phyloP scores from a whole-genome alignment of 768 basidiomycete genomes.

The Mycena olivaceomarginata region DNA sequence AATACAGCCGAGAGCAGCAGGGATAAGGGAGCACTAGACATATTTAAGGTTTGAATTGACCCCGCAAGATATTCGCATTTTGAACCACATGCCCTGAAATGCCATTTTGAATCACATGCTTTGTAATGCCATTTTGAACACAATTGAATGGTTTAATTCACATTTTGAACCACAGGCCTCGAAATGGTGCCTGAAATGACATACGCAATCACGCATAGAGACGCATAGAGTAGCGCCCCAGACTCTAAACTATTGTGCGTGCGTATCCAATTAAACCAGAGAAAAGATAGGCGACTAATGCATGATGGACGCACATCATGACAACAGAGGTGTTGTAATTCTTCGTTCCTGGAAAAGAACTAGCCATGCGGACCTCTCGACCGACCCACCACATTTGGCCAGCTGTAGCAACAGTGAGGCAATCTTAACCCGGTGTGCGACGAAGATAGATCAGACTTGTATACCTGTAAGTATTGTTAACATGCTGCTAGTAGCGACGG shows the following conservation, averaged over 20 bases:
- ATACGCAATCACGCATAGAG: constrained; percentile 11
- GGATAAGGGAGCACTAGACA: too few species aligned
- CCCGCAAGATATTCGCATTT: too few species aligned
- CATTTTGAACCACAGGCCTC: too few species aligned
- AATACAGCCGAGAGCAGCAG: too few species aligned
- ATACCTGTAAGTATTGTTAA: constrained; percentile 16
- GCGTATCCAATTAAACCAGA: neutral
- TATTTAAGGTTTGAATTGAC: too few species aligned
- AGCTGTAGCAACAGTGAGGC: neutral
- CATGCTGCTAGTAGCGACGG: neutral
- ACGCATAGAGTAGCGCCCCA: constrained; percentile 19
- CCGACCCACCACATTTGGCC: constrained; percentile 23
- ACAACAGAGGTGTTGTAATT: constrained; percentile 13
- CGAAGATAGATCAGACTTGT: too few species aligned
- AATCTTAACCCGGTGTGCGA: neutral
- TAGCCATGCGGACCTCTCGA: neutral
- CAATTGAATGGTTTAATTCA: too few species aligned
- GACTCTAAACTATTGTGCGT: constrained; percentile 7
- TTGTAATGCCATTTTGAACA: too few species aligned
- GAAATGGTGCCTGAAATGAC: neutral
- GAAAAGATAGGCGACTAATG: neutral
- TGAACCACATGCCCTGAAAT: too few species aligned
- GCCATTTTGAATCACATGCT: too few species aligned
- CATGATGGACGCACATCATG: constrained; percentile 14
- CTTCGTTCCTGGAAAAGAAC: neutral